These are phyloP conservation scores for Ganoderma lingzhi DNA, from an alignment of 1,284 basidiomycete genomes.

Conservation along the genomic window DNA sequence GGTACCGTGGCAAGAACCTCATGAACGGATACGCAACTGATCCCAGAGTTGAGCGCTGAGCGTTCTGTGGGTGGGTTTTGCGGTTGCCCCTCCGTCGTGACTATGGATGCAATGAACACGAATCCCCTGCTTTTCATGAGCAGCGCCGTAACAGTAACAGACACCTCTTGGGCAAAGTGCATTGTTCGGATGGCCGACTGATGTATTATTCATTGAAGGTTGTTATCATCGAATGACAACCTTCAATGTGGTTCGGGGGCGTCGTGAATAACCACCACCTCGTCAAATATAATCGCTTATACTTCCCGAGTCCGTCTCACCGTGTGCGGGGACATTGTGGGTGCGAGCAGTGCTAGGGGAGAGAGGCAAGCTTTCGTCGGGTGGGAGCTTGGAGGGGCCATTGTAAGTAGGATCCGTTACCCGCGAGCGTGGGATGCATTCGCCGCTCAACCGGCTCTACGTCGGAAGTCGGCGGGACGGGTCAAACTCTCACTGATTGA, in stretches of 20 bases:
- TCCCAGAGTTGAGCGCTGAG: neutral
- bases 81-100: neutral
- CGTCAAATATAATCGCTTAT: neutral
- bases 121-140: neutral
- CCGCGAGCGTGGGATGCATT: neutral
- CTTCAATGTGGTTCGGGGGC: neutral
- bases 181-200: neutral
- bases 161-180: too few species aligned
- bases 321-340: neutral
- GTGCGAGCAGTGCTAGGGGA: neutral
- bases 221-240: neutral
- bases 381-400: neutral
- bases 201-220: too few species aligned
- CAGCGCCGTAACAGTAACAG: too few species aligned
- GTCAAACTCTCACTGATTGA: neutral
- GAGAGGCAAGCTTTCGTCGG: neutral
- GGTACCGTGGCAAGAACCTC: constrained; percentile 83
- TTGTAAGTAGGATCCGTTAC: neutral
- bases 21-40: constrained; percentile 60
- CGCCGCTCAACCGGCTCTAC: neutral
- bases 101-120: neutral
- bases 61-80: neutral
- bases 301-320: neutral
- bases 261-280: constrained; percentile 1
- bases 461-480: neutral